Evolutionary conservation across 108 stramenopile genomes (phyloP).

Genomic region (Cyclostephanos invisitatus): DNA sequence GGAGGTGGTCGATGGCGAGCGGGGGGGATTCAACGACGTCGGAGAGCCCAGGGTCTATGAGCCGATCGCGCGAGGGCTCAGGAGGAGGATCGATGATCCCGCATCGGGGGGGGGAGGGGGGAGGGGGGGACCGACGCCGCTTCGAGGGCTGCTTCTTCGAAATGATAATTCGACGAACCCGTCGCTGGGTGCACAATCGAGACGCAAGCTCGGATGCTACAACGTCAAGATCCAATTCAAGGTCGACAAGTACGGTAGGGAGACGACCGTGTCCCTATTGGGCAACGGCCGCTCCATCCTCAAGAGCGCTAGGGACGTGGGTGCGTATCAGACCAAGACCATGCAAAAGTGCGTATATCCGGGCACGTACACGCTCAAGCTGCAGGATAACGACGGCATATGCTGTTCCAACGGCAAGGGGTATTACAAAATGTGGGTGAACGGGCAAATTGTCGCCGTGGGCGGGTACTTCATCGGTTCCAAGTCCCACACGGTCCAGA

Average conservation of each 20-base stretch:
- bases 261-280: conserved; percentile 2
- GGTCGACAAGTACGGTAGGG: conserved; percentile 16
- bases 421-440: background rate
- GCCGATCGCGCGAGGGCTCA: too few relatives aligned
- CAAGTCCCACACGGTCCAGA: background rate
- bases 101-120: too few relatives aligned
- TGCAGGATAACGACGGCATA: conserved; percentile 8
- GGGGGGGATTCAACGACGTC: too few relatives aligned
- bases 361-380: background rate
- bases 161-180: too few relatives aligned
- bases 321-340: background rate
- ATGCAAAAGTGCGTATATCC: conserved; percentile 1
- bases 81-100: too few relatives aligned
- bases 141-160: too few relatives aligned
- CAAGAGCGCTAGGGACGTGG: background rate
- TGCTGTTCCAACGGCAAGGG: conserved; percentile 14
- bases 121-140: too few relatives aligned
- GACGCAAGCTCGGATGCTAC: too few relatives aligned
- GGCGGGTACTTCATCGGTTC: background rate
- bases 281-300: background rate
- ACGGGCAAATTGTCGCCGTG: background rate
- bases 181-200: too few relatives aligned
- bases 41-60: too few relatives aligned
- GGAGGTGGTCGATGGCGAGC: too few relatives aligned
- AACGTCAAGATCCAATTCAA: too few relatives aligned